Evolutionary conservation across 192 early-diverging fungal species (phyloP).

Genomic region (Cetraspora pellucida): DNA sequence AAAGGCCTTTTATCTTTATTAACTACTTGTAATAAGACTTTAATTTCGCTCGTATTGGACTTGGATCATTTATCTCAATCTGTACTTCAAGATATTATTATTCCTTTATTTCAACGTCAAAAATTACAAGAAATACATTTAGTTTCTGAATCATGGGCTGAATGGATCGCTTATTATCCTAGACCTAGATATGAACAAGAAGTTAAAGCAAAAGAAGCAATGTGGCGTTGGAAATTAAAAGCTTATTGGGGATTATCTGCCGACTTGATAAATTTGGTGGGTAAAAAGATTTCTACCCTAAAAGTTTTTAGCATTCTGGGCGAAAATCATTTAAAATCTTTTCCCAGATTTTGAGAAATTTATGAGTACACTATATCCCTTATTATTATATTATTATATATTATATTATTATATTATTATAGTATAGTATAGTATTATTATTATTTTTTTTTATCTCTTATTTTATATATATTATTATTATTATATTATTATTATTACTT

Average conservation of each 20-base stretch:
- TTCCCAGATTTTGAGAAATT: too few species aligned
- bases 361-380: too few species aligned
- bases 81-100: conserved; percentile 25
- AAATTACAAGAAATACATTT: conserved; percentile 31
- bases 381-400: too few species aligned
- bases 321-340: conserved; percentile 24
- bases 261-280: conserved; percentile 9
- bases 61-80: conserved; percentile 21
- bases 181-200: conserved; percentile 26
- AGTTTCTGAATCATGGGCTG: conserved; percentile 27
- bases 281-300: conserved; percentile 11
- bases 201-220: conserved; percentile 30
- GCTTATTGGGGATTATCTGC: conserved; percentile 25
- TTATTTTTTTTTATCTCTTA: too few species aligned
- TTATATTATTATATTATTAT: too few species aligned
- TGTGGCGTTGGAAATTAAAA: conserved; percentile 34
- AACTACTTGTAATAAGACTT: background rate
- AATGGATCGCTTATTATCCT: conserved; percentile 28
- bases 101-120: conserved; percentile 21
- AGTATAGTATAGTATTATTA: too few species aligned
- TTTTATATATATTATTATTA: too few species aligned
- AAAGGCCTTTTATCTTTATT: conserved; percentile 13
- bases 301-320: conserved; percentile 28
- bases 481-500: too few species aligned
- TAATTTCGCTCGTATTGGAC: background rate